These are phyloP conservation scores for Yarrowia porcina DNA, from an alignment of 805 yeast species.

Conservation along the genomic window DNA sequence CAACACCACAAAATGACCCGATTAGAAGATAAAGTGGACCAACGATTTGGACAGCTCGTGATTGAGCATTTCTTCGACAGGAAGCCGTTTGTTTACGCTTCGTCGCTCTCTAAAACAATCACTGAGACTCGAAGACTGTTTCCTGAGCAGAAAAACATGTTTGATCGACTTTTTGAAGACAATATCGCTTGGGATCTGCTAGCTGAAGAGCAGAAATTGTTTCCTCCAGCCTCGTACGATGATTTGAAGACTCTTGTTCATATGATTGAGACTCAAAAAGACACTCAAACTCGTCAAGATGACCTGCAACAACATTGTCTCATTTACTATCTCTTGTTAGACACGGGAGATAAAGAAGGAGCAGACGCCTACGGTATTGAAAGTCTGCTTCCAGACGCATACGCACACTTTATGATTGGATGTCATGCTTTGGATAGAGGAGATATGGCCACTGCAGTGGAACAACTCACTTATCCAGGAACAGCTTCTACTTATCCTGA, in stretches of 20 bases:
- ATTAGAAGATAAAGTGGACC: too few relatives aligned
- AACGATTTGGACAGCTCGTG: background rate
- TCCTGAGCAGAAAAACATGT: conserved; percentile 14
- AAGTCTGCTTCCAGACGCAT: background rate
- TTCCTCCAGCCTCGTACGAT: background rate
- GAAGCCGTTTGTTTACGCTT: conserved; percentile 1
- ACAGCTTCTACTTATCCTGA: conserved; percentile 11
- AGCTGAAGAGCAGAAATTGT: background rate
- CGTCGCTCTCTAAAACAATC: background rate
- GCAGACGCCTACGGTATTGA: background rate
- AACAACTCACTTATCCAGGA: background rate
- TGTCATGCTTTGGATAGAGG: conserved; percentile 16
- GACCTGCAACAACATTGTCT: conserved; percentile 5
- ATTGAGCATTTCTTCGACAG: background rate
- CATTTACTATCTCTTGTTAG: background rate
- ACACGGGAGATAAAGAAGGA: background rate
- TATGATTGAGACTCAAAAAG: background rate
- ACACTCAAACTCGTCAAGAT: background rate
- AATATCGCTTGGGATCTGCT: background rate
- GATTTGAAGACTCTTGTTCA: background rate
- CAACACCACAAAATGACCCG: too few relatives aligned
- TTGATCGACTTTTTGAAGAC: conserved; percentile 1
- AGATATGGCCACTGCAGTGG: background rate
- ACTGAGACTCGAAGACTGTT: background rate
- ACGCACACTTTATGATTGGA: conserved; percentile 12